Percentiles rank a stretch among this genome's conserved stretches.
phyloP scores from a whole-genome alignment of 2,329 filamentous ascomycete species.

The Botryotinia narcissicola region DNA sequence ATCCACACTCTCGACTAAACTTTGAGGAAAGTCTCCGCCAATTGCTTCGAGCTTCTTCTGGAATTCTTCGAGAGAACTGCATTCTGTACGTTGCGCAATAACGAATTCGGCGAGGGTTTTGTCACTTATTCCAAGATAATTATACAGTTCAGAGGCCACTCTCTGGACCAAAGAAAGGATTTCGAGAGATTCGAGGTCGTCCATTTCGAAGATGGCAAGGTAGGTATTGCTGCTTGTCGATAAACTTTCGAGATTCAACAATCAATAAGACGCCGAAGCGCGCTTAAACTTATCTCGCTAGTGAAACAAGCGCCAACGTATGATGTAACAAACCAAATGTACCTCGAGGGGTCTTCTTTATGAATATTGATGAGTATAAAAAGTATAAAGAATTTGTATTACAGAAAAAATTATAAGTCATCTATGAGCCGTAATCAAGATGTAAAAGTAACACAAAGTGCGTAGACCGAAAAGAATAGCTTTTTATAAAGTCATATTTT shows the following conservation, averaged over 20 bases:
- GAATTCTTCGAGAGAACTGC: slow-evolving; percentile 68
- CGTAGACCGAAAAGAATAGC: not conserved
- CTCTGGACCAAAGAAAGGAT: slow-evolving; percentile 91
- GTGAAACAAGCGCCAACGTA: not conserved
- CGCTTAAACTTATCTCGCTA: slow-evolving; percentile 8
- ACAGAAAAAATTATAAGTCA: not conserved
- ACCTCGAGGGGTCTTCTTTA: not conserved
- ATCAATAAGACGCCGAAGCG: not conserved
- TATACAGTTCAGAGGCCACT: slow-evolving; percentile 90
- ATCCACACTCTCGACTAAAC: slow-evolving; percentile 87
- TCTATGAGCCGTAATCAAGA: not conserved
- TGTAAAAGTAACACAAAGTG: not conserved
- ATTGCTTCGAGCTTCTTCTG: slow-evolving; percentile 70
- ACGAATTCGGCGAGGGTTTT: slow-evolving; percentile 96
- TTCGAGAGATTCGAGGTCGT: slow-evolving; percentile 84
- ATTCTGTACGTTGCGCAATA: slow-evolving; percentile 83
- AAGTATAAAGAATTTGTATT: not conserved
- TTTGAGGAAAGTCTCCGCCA: slow-evolving; percentile 75
- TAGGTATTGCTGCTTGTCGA: slow-evolving; percentile 9
- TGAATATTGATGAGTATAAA: no score
- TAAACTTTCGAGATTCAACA: slow-evolving; percentile 4
- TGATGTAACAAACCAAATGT: not conserved
- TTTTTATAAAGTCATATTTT: no score
- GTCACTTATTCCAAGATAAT: slow-evolving; percentile 87
- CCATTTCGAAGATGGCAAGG: slow-evolving; percentile 31